Evolutionary conservation across 148 eudicot species (phyloP).

Genomic region (Drosera capensis): DNA sequence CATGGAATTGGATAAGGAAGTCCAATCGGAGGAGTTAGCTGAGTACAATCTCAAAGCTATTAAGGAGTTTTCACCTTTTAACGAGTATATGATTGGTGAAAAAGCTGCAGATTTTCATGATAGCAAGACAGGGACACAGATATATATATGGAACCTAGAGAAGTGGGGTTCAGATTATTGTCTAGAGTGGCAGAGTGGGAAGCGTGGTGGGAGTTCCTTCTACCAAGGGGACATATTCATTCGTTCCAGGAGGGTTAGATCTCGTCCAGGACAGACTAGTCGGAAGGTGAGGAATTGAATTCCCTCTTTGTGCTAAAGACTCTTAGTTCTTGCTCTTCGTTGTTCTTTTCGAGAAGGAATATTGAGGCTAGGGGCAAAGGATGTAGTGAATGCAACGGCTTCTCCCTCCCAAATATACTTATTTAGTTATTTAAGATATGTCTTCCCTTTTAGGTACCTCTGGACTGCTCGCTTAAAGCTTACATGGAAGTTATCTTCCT

Average conservation of each 20-base stretch:
- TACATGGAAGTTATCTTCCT: slow-evolving; percentile 60
- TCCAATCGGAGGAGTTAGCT: slow-evolving; percentile 35
- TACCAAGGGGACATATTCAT: slow-evolving; percentile 53
- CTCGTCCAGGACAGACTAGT: slow-evolving; percentile 66
- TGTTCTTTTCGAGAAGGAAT: slow-evolving; percentile 1
- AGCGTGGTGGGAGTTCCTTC: slow-evolving; percentile 34
- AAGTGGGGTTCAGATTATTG: slow-evolving; percentile 55
- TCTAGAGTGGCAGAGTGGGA: slow-evolving; percentile 40
- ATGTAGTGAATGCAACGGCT: no score
- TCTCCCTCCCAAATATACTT: no score
- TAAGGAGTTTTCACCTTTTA: slow-evolving; percentile 58
- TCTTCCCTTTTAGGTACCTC: slow-evolving; percentile 28
- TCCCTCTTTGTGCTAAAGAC: background rate
- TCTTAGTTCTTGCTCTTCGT: background rate
- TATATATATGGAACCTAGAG: slow-evolving; percentile 67
- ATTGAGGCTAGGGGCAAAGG: no score
- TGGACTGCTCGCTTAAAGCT: slow-evolving; percentile 51
- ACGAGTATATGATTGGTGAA: slow-evolving; percentile 67
- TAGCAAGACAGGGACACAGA: slow-evolving; percentile 50
- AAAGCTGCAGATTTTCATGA: slow-evolving; percentile 33
- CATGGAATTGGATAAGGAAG: slow-evolving; percentile 46
- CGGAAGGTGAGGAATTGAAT: slow-evolving; percentile 15
- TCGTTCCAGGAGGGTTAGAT: slow-evolving; percentile 50
- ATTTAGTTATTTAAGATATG: no score
- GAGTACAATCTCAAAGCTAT: slow-evolving; percentile 39